These are phyloP conservation scores for Arbutus unedo DNA, from an alignment of 148 eudicot species.

Conservation along the genomic window DNA sequence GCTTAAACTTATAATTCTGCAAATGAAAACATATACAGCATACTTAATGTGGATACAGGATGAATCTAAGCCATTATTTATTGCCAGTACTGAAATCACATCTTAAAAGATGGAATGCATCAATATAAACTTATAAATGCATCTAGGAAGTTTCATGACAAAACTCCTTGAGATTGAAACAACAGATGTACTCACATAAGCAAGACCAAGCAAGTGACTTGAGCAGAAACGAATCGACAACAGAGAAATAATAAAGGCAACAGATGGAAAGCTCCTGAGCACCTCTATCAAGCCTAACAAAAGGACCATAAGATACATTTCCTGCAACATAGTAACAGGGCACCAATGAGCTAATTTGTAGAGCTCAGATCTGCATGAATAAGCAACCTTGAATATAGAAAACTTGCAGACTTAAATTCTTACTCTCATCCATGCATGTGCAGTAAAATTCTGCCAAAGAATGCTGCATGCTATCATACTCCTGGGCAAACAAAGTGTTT, in stretches of 20 bases:
- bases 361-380: neutral
- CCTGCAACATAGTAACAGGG: slow-evolving; percentile 44
- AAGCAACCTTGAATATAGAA: neutral
- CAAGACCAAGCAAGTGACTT: slow-evolving; percentile 74
- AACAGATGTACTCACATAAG: slow-evolving; percentile 61
- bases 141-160: neutral
- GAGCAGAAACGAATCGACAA: slow-evolving; percentile 53
- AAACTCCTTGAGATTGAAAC: slow-evolving; percentile 5
- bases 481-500: slow-evolving; percentile 42
- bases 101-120: slow-evolving; percentile 7
- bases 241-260: slow-evolving; percentile 75
- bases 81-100: neutral
- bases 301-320: slow-evolving; percentile 60
- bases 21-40: slow-evolving; percentile 7
- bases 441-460: slow-evolving; percentile 52
- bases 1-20: neutral
- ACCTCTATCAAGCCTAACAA: slow-evolving; percentile 58
- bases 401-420: slow-evolving; percentile 7
- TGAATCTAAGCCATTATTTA: neutral
- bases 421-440: slow-evolving; percentile 43
- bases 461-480: slow-evolving; percentile 65
- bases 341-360: neutral
- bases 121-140: neutral
- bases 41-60: neutral
- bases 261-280: slow-evolving; percentile 71